phyloP scores from a whole-genome alignment of 23 red algal species.

The Porphyridium purpureum region DNA sequence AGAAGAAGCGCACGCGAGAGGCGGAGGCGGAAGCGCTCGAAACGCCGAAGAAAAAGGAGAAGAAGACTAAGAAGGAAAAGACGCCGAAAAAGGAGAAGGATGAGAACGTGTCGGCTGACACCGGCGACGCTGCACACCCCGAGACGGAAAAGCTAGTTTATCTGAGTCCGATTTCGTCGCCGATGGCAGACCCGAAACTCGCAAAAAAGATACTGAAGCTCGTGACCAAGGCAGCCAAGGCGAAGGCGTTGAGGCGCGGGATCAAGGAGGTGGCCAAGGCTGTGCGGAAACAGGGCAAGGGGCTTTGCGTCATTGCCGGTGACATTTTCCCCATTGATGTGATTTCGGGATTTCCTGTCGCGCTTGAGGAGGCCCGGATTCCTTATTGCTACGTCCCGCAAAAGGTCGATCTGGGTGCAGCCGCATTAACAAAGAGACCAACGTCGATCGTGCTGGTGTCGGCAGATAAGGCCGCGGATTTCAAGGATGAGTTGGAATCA shows the following conservation, averaged over 20 bases:
- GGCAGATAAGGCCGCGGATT: slow-evolving; percentile 17
- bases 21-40: too few species aligned
- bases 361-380: slow-evolving; percentile 78
- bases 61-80: slow-evolving; percentile 3
- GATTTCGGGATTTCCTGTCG: slow-evolving; percentile 60
- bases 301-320: slow-evolving; percentile 61
- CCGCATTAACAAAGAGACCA: slow-evolving; percentile 64
- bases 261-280: slow-evolving; percentile 80
- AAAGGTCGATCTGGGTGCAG: slow-evolving; percentile 50
- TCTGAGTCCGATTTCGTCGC: not conserved
- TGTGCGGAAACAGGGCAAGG: slow-evolving; percentile 54
- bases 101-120: too few species aligned
- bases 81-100: not conserved
- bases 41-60: not conserved
- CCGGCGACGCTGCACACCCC: too few species aligned
- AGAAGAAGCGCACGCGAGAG: too few species aligned
- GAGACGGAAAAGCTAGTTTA: too few species aligned
- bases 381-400: slow-evolving; percentile 67
- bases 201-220: slow-evolving; percentile 82
- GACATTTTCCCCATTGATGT: slow-evolving; percentile 91
- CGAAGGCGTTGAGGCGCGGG: slow-evolving; percentile 49
- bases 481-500: slow-evolving; percentile 5
- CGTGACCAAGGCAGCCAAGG: slow-evolving; percentile 34
- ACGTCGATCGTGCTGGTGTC: slow-evolving; percentile 76
- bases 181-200: slow-evolving; percentile 52